These are phyloP conservation scores for Escovopsis weberi DNA, from an alignment of 2,329 filamentous ascomycete species.

Conservation along the genomic window DNA sequence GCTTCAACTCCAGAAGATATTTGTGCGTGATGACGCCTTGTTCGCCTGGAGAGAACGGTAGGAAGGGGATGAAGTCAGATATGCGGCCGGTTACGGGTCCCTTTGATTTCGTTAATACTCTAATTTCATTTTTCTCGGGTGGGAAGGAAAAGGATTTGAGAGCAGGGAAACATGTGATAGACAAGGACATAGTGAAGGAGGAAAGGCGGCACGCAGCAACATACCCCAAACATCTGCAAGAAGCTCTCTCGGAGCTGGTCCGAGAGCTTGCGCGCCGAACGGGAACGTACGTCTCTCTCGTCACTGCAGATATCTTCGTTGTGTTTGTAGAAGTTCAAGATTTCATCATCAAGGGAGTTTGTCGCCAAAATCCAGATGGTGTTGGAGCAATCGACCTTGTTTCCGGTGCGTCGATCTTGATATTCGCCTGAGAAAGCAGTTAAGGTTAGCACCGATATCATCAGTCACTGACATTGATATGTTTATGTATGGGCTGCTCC, in stretches of 20 bases:
- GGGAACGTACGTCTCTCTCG: neutral
- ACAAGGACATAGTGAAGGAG: neutral
- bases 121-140: neutral
- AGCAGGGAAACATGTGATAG: no score
- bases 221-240: conserved; percentile 1
- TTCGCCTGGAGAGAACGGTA: conserved; percentile 3
- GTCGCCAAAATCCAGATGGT: conserved; percentile 35
- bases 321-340: conserved; percentile 23
- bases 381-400: conserved; percentile 24
- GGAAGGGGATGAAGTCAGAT: conserved; percentile 3
- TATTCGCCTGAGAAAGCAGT: conserved; percentile 16
- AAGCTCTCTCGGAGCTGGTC: conserved; percentile 1
- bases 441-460: no score
- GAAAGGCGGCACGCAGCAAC: neutral
- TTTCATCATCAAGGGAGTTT: conserved; percentile 24
- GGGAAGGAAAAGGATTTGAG: neutral
- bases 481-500: neutral
- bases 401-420: conserved; percentile 21
- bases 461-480: no score
- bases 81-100: conserved; percentile 4
- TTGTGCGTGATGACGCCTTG: conserved; percentile 5
- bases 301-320: neutral
- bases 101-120: neutral
- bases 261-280: neutral
- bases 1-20: conserved; percentile 1